Conservation (phyloP, 2,329 filamentous ascomycete genomes). For the Microdochium bolleyi region DNA sequence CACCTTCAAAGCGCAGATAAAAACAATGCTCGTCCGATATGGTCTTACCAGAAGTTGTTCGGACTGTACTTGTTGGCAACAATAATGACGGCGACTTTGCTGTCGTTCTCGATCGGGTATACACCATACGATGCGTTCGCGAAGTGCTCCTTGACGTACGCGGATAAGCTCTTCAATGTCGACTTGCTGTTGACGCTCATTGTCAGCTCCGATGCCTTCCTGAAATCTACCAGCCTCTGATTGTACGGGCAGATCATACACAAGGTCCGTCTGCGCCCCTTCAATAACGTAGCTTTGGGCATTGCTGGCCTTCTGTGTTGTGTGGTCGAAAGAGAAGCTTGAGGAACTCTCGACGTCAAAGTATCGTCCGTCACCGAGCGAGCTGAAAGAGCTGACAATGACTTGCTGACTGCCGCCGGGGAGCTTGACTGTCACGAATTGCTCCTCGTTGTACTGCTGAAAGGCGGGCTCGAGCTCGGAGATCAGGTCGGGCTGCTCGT, state of each 20-base stretch:
- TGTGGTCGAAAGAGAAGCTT: conserved; percentile 84
- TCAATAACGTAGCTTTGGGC: conserved; percentile 76
- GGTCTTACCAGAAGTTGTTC: conserved; percentile 82
- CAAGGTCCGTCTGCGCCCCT: conserved; percentile 66
- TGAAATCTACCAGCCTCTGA: not conserved
- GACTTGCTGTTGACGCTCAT: conserved; percentile 55
- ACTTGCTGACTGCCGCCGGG: conserved; percentile 78
- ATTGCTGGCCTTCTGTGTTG: conserved; percentile 71
- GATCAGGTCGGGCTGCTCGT: conserved; percentile 54
- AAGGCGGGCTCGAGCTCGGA: conserved; percentile 74
- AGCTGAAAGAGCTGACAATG: conserved; percentile 81
- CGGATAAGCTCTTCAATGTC: conserved; percentile 65
- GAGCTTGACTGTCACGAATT: conserved; percentile 82
- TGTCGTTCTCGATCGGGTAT: conserved; percentile 71
- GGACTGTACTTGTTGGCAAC: conserved; percentile 97
- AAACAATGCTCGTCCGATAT: not conserved
- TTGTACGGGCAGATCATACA: conserved; percentile 50
- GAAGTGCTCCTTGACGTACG: conserved; percentile 84
- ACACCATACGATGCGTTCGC: conserved; percentile 73
- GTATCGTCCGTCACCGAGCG: conserved; percentile 73
- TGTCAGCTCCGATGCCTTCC: conserved; percentile 4
- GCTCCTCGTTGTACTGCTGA: conserved; percentile 92
- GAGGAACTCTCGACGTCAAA: conserved; percentile 84
- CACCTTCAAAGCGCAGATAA: not conserved
- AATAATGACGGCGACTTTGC: conserved; percentile 70